These are phyloP conservation scores for Lathyrus aphaca DNA, from an alignment of 306 rosid species.

Conservation along the genomic window DNA sequence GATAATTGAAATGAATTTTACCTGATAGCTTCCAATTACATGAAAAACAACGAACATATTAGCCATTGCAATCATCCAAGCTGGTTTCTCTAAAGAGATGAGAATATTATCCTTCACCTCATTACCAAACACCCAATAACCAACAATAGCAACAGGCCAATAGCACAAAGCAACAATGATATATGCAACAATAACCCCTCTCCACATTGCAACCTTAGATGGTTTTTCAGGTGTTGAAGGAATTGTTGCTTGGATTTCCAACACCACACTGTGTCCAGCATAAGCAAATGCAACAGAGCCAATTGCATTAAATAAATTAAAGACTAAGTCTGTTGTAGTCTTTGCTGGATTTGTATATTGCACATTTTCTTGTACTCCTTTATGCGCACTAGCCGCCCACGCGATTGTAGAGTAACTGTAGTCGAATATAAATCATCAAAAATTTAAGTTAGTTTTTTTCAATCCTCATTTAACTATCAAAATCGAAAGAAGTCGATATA, in stretches of 20 bases:
- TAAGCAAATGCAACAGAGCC: conserved; percentile 86
- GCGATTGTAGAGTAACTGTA: conserved; percentile 6
- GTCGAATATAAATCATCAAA: background rate
- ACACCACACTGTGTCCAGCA: conserved; percentile 93
- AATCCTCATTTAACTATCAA: background rate
- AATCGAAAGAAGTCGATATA: conserved; percentile 23
- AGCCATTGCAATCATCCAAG: conserved; percentile 81
- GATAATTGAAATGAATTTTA: too few species aligned
- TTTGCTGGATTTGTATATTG: conserved; percentile 50
- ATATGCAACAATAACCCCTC: conserved; percentile 81
- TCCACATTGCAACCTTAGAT: conserved; percentile 92
- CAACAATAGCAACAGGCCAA: conserved; percentile 85
- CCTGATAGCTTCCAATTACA: conserved; percentile 95
- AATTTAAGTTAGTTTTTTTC: background rate
- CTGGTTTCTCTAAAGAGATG: conserved; percentile 64
- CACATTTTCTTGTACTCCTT: background rate
- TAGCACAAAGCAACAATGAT: conserved; percentile 82
- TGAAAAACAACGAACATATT: conserved; percentile 86
- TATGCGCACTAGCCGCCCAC: background rate
- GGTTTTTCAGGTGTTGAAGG: conserved; percentile 91
- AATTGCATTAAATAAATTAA: conserved; percentile 65
- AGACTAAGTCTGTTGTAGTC: conserved; percentile 49
- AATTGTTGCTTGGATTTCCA: conserved; percentile 93
- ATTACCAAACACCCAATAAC: conserved; percentile 76
- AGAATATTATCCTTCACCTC: conserved; percentile 57